phyloP scores from a whole-genome alignment of 371 early-diverging fungal genomes.

The Mycotypha africana region DNA sequence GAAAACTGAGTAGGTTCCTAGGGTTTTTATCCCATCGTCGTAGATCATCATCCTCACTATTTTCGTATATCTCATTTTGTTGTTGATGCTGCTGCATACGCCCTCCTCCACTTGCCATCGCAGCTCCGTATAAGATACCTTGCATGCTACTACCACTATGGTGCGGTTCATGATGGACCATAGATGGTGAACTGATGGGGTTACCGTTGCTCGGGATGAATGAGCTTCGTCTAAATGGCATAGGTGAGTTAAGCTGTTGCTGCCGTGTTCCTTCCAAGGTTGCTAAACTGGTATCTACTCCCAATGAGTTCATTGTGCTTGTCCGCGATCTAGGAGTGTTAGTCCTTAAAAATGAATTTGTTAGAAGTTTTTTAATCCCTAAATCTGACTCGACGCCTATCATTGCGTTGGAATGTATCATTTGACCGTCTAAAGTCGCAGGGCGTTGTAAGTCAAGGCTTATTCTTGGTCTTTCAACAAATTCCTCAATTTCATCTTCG shows the following conservation, averaged over 20 bases:
- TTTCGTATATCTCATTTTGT: slow-evolving; percentile 31
- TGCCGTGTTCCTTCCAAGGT: slow-evolving; percentile 14
- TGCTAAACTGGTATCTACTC: slow-evolving; percentile 21
- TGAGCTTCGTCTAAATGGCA: slow-evolving; percentile 41
- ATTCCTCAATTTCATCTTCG: slow-evolving; percentile 14
- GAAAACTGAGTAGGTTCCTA: slow-evolving; percentile 29
- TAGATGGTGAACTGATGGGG: background rate
- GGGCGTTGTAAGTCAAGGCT: slow-evolving; percentile 18
- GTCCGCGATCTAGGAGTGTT: slow-evolving; percentile 51
- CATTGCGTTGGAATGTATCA: slow-evolving; percentile 10
- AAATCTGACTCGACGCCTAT: slow-evolving; percentile 20
- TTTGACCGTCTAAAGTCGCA: slow-evolving; percentile 11
- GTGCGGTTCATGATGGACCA: background rate
- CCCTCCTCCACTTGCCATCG: background rate
- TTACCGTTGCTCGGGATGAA: background rate
- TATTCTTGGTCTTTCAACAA: slow-evolving; percentile 12
- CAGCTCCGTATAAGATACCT: no score
- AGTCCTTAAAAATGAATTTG: slow-evolving; percentile 27
- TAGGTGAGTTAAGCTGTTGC: slow-evolving; percentile 20
- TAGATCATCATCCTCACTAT: slow-evolving; percentile 57
- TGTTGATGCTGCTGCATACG: background rate
- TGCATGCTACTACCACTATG: background rate
- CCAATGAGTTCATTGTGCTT: slow-evolving; percentile 43
- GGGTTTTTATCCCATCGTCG: slow-evolving; percentile 33
- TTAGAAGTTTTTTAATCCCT: slow-evolving; percentile 26